phyloP scores from a whole-genome alignment of 208 protist species.

The Leishmania lainsoni region DNA sequence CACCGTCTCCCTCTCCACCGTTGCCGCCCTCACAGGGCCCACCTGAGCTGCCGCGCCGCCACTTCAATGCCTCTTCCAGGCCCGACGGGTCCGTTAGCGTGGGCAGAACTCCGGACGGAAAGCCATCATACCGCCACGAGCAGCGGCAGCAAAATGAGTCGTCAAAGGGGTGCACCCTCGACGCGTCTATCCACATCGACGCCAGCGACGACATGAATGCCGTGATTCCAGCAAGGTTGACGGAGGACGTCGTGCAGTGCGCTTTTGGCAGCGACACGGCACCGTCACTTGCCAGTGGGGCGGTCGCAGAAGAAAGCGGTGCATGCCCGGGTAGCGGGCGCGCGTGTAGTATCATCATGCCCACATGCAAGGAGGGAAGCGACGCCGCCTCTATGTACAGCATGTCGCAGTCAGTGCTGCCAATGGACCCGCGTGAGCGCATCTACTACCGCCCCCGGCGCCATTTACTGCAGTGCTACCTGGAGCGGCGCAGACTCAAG shows the following conservation, averaged over 20 bases:
- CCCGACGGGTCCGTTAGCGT: neutral
- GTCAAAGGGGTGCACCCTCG: neutral
- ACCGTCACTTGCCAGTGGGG: neutral
- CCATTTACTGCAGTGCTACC: constrained; percentile 53
- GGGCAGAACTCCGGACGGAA: neutral
- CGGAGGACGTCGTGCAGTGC: constrained; percentile 17
- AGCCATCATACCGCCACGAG: neutral
- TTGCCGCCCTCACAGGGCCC: neutral
- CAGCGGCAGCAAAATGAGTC: neutral
- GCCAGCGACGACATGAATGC: constrained; percentile 2
- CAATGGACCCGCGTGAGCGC: constrained; percentile 46
- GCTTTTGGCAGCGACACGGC: constrained; percentile 14
- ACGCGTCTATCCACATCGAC: constrained; percentile 1
- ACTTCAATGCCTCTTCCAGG: neutral
- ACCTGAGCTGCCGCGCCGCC: constrained; percentile 6
- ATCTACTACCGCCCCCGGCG: constrained; percentile 50
- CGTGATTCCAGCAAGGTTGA: constrained; percentile 14
- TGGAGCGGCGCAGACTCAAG: constrained; percentile 30
- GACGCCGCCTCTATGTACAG: constrained; percentile 54
- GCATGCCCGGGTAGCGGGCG: constrained; percentile 3
- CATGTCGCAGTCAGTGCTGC: constrained; percentile 47
- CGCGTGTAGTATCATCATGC: constrained; percentile 26
- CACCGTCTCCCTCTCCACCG: neutral
- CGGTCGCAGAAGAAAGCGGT: neutral
- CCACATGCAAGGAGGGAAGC: constrained; percentile 40